A percentile compares a stretch with the other conserved stretches of the same genome.
Evolutionary conservation across 345 rosid species (phyloP).

Genomic region (Gynandropsis gynandra): DNA sequence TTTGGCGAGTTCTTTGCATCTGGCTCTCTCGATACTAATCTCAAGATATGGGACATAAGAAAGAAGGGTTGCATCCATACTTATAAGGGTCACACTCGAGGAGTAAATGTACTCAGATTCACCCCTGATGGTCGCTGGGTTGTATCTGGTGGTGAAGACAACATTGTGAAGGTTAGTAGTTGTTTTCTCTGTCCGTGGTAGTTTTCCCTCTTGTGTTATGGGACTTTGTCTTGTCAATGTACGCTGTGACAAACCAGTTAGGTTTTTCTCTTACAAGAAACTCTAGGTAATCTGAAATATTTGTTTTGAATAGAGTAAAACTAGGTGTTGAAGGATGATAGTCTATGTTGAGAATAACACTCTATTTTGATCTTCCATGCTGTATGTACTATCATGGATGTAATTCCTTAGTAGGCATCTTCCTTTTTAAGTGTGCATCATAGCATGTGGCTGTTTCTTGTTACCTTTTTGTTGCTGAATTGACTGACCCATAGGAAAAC

Average conservation of each 20-base stretch:
- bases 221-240: constrained; percentile 1
- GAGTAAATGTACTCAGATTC: constrained; percentile 91
- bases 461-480: constrained; percentile 7
- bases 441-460: neutral
- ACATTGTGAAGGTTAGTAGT: constrained; percentile 70
- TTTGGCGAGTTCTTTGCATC: constrained; percentile 99
- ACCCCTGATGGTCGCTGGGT: constrained; percentile 99
- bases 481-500: neutral
- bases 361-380: neutral
- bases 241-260: neutral
- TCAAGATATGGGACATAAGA: constrained; percentile 98
- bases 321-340: neutral
- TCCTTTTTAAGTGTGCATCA: neutral
- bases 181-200: constrained; percentile 2
- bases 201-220: constrained; percentile 9
- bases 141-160: constrained; percentile 98
- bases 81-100: constrained; percentile 97
- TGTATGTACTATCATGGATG: constrained; percentile 6
- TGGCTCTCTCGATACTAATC: constrained; percentile 93
- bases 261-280: neutral
- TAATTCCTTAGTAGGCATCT: neutral
- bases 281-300: constrained; percentile 2
- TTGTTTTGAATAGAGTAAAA: neutral
- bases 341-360: neutral
- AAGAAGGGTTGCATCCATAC: constrained; percentile 98